Conservation (phyloP, 2,329 filamentous ascomycete species). For the Curvularia sp. region DNA sequence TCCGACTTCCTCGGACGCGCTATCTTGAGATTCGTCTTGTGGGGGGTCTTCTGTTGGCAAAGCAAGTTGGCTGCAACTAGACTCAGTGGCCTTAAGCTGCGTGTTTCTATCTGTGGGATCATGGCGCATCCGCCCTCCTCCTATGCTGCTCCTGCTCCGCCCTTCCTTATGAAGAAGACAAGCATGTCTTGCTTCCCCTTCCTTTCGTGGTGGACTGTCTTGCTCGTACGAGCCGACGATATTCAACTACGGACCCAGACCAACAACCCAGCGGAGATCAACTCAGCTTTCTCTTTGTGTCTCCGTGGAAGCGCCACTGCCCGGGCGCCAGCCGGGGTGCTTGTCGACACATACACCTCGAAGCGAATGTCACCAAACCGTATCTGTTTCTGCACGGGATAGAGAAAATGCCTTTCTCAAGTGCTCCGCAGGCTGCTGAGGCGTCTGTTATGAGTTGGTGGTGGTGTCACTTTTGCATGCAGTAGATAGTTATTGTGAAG, state of each 20-base stretch:
- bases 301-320: neutral
- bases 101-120: constrained; percentile 6
- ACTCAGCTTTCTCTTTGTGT: neutral
- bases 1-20: constrained; percentile 2
- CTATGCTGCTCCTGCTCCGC: neutral
- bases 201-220: constrained; percentile 4
- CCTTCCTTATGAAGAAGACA: neutral
- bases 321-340: neutral
- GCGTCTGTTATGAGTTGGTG: constrained; percentile 9
- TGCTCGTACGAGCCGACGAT: constrained; percentile 3
- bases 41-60: constrained; percentile 3
- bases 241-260: constrained; percentile 4
- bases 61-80: constrained; percentile 6
- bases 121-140: constrained; percentile 7
- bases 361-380: neutral
- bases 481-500: constrained; percentile 38
- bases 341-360: neutral
- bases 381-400: neutral
- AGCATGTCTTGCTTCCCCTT: constrained; percentile 2
- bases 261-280: constrained; percentile 3
- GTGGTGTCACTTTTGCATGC: constrained; percentile 25
- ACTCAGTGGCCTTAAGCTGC: constrained; percentile 12
- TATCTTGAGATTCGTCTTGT: constrained; percentile 9
- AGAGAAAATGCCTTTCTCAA: neutral
- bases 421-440: neutral